Percentiles rank a stretch among this genome's conserved stretches.
These are phyloP conservation scores for Saccharomyces pastorianus DNA, from an alignment of 1,139 yeast genomes.

Conservation along the genomic window DNA sequence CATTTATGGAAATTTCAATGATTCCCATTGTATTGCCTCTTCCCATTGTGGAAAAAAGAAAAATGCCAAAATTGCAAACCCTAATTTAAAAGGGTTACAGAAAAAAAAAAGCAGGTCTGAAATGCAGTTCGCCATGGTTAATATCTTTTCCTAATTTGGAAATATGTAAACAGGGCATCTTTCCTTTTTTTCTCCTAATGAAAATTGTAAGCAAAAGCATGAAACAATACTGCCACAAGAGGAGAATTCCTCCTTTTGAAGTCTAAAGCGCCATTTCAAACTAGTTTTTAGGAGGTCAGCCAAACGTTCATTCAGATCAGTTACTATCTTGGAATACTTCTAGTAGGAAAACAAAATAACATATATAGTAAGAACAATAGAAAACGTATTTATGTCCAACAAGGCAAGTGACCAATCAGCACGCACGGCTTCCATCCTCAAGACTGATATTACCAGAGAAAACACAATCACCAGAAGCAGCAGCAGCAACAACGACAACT, in stretches of 20 bases:
- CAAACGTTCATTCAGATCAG: neutral
- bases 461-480: neutral
- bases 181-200: neutral
- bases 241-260: neutral
- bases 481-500: neutral
- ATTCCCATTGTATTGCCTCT: neutral
- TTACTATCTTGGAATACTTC: neutral
- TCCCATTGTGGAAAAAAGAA: neutral
- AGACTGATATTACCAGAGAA: neutral
- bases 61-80: neutral
- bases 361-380: neutral
- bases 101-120: neutral
- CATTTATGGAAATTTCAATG: neutral
- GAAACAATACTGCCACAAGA: neutral
- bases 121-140: neutral
- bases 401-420: neutral
- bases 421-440: neutral
- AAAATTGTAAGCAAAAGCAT: neutral
- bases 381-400: neutral
- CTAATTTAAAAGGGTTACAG: neutral
- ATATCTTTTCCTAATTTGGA: constrained; percentile 10
- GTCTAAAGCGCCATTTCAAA: neutral
- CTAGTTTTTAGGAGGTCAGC: neutral
- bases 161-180: constrained; percentile 9
- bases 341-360: neutral